Evolutionary conservation across 108 stramenopile species (phyloP).

Genomic region (Pseudonitzschia multiseries): DNA sequence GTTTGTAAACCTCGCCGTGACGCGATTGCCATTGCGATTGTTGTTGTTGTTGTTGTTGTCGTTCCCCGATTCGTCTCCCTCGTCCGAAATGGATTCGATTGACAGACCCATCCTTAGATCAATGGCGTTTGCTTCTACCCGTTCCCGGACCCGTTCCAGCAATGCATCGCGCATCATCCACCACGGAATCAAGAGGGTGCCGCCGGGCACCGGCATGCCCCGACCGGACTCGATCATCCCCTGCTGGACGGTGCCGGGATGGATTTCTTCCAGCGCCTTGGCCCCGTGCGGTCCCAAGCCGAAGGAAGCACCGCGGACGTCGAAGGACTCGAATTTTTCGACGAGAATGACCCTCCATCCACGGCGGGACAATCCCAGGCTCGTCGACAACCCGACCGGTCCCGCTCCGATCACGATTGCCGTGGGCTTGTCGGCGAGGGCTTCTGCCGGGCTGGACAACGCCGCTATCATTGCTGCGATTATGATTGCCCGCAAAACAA

Average conservation of each 20-base stretch:
- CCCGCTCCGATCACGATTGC: too few species aligned
- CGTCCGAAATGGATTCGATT: background rate
- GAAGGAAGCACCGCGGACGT: constrained; percentile 37
- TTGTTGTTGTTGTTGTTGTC: too few species aligned
- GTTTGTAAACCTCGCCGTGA: too few species aligned
- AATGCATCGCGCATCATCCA: constrained; percentile 33
- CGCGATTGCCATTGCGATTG: too few species aligned
- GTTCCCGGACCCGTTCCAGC: constrained; percentile 16
- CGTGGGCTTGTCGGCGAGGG: too few species aligned
- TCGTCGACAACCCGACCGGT: too few species aligned
- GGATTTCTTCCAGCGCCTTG: constrained; percentile 34
- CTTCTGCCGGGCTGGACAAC: too few species aligned
- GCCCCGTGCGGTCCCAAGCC: constrained; percentile 31
- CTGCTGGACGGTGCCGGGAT: background rate
- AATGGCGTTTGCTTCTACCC: background rate
- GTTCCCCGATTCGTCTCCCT: background rate
- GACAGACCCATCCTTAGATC: background rate
- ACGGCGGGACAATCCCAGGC: too few species aligned
- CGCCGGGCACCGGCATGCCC: constrained; percentile 21
- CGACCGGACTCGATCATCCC: constrained; percentile 15
- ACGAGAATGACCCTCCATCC: constrained; percentile 13
- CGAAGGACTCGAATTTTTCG: constrained; percentile 21
- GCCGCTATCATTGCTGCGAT: too few species aligned
- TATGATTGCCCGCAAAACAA: too few species aligned
- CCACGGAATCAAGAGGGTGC: constrained; percentile 35